phyloP scores from a whole-genome alignment of 1,284 basidiomycete species.

The Ganoderma sinense region DNA sequence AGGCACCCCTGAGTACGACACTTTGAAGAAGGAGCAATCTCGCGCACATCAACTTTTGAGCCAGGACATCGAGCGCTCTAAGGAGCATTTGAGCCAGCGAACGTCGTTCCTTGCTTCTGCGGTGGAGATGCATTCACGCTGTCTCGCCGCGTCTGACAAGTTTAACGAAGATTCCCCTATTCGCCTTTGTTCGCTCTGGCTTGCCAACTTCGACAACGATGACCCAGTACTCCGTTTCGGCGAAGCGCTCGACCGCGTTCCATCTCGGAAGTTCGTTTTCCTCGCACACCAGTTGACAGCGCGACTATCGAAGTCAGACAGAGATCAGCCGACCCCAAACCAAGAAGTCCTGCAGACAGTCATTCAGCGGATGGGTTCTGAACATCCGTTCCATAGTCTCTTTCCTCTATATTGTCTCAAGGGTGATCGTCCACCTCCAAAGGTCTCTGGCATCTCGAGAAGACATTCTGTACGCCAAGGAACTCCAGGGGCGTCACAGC shows the following conservation, averaged over 20 bases:
- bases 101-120: slow-evolving; percentile 77
- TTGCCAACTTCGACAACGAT: slow-evolving; percentile 78
- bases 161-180: slow-evolving; percentile 84
- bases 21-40: slow-evolving; percentile 42
- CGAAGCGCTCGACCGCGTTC: slow-evolving; percentile 66
- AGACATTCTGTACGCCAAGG: slow-evolving; percentile 52
- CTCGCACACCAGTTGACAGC: slow-evolving; percentile 94
- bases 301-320: slow-evolving; percentile 62
- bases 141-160: slow-evolving; percentile 72
- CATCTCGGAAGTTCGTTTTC: slow-evolving; percentile 90
- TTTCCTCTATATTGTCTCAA: slow-evolving; percentile 87
- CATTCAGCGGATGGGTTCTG: slow-evolving; percentile 80
- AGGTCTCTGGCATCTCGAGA: slow-evolving; percentile 33
- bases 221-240: slow-evolving; percentile 62
- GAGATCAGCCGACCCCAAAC: slow-evolving; percentile 47
- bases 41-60: slow-evolving; percentile 52
- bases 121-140: slow-evolving; percentile 84
- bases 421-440: slow-evolving; percentile 23
- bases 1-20: slow-evolving; percentile 34
- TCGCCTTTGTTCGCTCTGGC: slow-evolving; percentile 91
- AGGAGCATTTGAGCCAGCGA: slow-evolving; percentile 65
- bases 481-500: slow-evolving; percentile 47
- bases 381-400: slow-evolving; percentile 95
- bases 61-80: slow-evolving; percentile 69
- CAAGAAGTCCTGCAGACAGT: slow-evolving; percentile 74